These are phyloP conservation scores for Penicillium pulvis DNA, from an alignment of 495 filamentous ascomycete species.

Conservation along the genomic window DNA sequence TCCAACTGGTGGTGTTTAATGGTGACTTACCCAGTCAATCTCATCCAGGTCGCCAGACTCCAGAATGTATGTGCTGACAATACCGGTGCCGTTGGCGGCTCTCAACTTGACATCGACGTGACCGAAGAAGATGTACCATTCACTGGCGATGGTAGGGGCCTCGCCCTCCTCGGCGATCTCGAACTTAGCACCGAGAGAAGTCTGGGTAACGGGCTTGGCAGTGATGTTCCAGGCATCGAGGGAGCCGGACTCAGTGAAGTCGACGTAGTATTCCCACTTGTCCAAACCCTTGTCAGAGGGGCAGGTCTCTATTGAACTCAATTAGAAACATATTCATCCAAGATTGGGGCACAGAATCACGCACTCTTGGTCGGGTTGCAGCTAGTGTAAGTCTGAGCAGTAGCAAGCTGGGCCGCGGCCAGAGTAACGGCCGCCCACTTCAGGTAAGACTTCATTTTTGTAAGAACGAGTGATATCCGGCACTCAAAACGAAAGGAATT, in stretches of 20 bases:
- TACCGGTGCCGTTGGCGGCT: constrained; percentile 71
- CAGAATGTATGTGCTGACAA: constrained; percentile 79
- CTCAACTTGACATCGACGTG: constrained; percentile 72
- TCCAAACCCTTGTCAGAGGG: constrained; percentile 65
- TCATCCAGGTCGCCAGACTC: constrained; percentile 92
- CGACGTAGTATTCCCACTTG: constrained; percentile 55
- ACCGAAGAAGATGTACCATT: constrained; percentile 84
- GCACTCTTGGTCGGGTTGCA: constrained; percentile 68
- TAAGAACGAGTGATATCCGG: neutral
- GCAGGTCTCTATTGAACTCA: constrained; percentile 47
- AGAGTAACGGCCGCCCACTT: constrained; percentile 26
- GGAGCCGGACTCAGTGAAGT: constrained; percentile 63
- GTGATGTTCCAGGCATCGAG: constrained; percentile 63
- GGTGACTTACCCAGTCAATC: constrained; percentile 79
- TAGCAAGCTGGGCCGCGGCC: constrained; percentile 36
- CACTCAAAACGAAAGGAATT: constrained; percentile 8
- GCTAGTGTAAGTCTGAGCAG: constrained; percentile 70
- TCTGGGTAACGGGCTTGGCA: constrained; percentile 52
- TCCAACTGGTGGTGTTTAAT: neutral
- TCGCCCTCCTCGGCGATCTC: constrained; percentile 69
- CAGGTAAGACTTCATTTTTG: constrained; percentile 22
- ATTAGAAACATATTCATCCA: neutral
- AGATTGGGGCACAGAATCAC: constrained; percentile 1
- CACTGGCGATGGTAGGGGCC: constrained; percentile 71
- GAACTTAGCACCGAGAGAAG: constrained; percentile 65